These are phyloP conservation scores for Tetrapisispora pingtungensis DNA, from an alignment of 805 yeast genomes.

Conservation along the genomic window DNA sequence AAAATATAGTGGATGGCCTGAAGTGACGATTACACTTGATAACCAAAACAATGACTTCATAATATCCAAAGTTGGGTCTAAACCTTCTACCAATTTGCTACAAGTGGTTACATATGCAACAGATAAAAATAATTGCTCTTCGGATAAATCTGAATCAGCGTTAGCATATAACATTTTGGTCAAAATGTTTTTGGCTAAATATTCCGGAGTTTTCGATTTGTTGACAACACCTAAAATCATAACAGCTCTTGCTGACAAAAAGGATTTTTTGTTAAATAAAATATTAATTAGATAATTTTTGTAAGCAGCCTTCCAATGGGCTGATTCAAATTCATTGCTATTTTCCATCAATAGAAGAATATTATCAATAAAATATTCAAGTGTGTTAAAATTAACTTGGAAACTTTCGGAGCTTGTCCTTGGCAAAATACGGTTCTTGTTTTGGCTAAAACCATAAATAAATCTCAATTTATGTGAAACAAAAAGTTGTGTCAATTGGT, in stretches of 20 bases:
- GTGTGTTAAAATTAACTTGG: conserved; percentile 29
- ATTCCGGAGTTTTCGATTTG: conserved; percentile 49
- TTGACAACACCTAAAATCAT: conserved; percentile 59
- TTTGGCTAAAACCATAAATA: conserved; percentile 57
- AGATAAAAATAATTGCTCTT: conserved; percentile 21
- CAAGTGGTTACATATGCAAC: conserved; percentile 31
- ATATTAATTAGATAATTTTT: conserved; percentile 49
- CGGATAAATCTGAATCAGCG: conserved; percentile 24
- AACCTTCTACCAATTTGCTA: conserved; percentile 30
- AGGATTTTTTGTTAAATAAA: conserved; percentile 42
- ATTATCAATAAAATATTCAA: conserved; percentile 49
- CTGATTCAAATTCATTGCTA: conserved; percentile 35
- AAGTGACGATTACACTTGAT: conserved; percentile 22
- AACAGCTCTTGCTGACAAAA: conserved; percentile 55
- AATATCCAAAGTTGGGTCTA: conserved; percentile 22
- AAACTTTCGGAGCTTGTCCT: conserved; percentile 28
- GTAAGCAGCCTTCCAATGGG: conserved; percentile 55
- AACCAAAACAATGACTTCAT: conserved; percentile 30
- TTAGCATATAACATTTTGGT: conserved; percentile 25
- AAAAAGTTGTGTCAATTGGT: conserved; percentile 32
- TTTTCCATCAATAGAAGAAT: conserved; percentile 42
- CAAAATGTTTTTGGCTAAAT: conserved; percentile 28
- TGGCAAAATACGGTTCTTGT: conserved; percentile 29
- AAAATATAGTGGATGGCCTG: conserved; percentile 26
- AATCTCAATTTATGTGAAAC: conserved; percentile 52